These are phyloP conservation scores for Amoebophrya sp. DNA, from an alignment of 169 alveolate species.

Conservation along the genomic window DNA sequence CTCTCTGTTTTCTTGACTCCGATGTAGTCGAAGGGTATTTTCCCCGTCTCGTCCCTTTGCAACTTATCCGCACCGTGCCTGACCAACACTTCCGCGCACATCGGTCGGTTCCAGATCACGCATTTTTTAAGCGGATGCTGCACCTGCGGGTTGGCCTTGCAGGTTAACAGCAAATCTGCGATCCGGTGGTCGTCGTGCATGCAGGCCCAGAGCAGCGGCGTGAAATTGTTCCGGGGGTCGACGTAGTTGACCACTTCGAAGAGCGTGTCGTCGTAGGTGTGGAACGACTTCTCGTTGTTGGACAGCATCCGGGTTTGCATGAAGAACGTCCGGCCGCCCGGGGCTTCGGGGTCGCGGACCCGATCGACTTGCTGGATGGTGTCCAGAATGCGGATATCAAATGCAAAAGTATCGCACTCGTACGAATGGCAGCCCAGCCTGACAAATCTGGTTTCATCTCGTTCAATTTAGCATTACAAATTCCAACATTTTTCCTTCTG, in stretches of 20 bases:
- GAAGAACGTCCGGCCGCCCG: not conserved
- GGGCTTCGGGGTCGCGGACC: not conserved
- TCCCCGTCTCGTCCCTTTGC: not conserved
- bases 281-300: not conserved
- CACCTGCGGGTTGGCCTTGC: not conserved
- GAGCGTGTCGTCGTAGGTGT: not conserved
- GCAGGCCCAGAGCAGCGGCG: conserved; percentile 1
- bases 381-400: not conserved
- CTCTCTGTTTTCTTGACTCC: not conserved
- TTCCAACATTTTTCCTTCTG: no score
- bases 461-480: no score
- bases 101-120: not conserved
- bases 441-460: no score
- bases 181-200: conserved; percentile 15
- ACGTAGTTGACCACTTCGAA: not conserved
- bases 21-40: not conserved
- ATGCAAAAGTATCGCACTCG: no score
- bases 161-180: not conserved
- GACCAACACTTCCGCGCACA: not conserved
- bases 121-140: conserved; percentile 8
- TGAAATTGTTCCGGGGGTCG: conserved; percentile 1
- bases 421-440: no score
- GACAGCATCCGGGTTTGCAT: not conserved
- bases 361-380: conserved; percentile 6
- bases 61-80: not conserved